Evolutionary conservation across 352 stramenopile genomes (phyloP), one percentile per base, ranked within the genome.

Genomic region (Albugo candida): DNA sequence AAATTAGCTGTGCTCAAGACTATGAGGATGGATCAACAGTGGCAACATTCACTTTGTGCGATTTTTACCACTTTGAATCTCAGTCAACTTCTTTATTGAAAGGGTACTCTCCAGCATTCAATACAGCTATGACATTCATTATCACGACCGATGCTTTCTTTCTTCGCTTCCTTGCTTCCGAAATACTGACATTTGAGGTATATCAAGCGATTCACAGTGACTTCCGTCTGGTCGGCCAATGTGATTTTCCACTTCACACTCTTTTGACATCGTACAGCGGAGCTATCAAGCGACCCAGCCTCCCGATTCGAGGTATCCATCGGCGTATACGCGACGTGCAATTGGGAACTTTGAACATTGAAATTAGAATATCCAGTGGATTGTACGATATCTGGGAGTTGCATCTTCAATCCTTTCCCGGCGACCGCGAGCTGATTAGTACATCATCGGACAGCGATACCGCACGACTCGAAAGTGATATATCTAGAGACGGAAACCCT

Each of bases 61-160:
- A 97, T 49, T 97, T 97, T 50, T 96, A 92, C 53, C 83, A 96
- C 53, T 97, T 93, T 50, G 86, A 97, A 56, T 93, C 82, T 0
- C 84, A 96, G 60, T 77, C 83, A 39, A 96, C 86, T 35, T 65
- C 86, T 19, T 59, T 96, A 27, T 45, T 95, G 12, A 64, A 81
- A 11, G 87, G 88, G 19, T 70, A 50, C 35, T 62, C 64, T 14
- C 87, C 86, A 2, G 64, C 75, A 14, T 97, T 93, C 62, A 92
- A 95, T 54, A 91, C 95, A 47, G 83, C 84, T 8, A 71, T 80
- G 12, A 93, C 71, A 0, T 97, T 92, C 58, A 94, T 92, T 53
- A 75, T 96, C 41, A 91, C 73, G 0, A 78, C 94, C 4, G 87
- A 96, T 56, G 83, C 84, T 1, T 95, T 96, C 52, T 95, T 96